Conservation (phyloP, 345 rosid genomes). For the Sisymbrium altissimum region DNA sequence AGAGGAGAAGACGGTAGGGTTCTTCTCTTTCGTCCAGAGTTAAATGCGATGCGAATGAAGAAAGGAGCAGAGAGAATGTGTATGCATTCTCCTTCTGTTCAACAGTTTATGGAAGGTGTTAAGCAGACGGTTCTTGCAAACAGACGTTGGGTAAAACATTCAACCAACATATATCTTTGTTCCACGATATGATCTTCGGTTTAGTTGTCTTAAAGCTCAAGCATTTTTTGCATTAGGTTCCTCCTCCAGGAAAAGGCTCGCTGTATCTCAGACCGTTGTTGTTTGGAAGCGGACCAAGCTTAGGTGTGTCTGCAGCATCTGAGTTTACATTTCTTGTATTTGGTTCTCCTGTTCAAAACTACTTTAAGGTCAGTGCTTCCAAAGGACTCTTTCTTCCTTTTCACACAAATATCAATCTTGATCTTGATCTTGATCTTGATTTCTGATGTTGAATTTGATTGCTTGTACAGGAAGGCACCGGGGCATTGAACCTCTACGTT, state of each 20-base stretch:
- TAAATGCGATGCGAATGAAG: slow-evolving; percentile 68
- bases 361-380: slow-evolving; percentile 55
- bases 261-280: slow-evolving; percentile 82
- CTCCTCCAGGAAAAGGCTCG: slow-evolving; percentile 80
- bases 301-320: slow-evolving; percentile 72
- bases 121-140: slow-evolving; percentile 67
- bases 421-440: not conserved
- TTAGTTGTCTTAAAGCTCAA: not conserved
- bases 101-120: slow-evolving; percentile 69
- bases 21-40: slow-evolving; percentile 73
- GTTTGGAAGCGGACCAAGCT: slow-evolving; percentile 64
- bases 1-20: slow-evolving; percentile 63
- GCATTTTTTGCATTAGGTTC: slow-evolving; percentile 44
- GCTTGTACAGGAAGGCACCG: slow-evolving; percentile 46
- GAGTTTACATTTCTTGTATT: slow-evolving; percentile 68
- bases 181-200: not conserved
- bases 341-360: slow-evolving; percentile 79
- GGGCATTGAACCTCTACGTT: slow-evolving; percentile 54
- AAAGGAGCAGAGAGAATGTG: slow-evolving; percentile 81
- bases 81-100: slow-evolving; percentile 74
- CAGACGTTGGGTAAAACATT: slow-evolving; percentile 67
- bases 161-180: not conserved
- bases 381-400: not conserved
- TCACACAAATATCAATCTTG: not conserved
- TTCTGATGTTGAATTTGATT: not conserved